Evolutionary conservation across 2,329 filamentous ascomycete genomes (phyloP).

Genomic region (Beauveria scarabaeidicola): DNA sequence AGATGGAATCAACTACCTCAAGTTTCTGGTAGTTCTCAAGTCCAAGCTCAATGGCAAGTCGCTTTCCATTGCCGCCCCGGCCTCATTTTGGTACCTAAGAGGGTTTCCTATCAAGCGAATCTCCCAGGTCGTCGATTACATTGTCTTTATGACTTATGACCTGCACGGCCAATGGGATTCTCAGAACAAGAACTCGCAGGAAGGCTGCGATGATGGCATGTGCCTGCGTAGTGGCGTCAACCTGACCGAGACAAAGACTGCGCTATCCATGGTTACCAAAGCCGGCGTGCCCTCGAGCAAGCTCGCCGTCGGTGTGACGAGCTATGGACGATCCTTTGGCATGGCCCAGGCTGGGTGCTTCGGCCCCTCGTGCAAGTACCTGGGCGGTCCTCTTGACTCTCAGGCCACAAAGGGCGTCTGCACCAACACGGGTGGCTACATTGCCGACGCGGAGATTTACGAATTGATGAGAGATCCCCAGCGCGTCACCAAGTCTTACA

Average conservation of each 20-base stretch:
- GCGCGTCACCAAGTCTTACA: slow-evolving; percentile 7
- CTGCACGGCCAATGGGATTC: slow-evolving; percentile 19
- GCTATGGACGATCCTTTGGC: background rate
- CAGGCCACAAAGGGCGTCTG: background rate
- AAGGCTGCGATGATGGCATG: slow-evolving; percentile 22
- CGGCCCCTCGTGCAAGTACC: background rate
- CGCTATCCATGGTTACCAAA: slow-evolving; percentile 27
- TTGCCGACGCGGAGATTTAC: background rate
- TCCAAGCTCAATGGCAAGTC: slow-evolving; percentile 1
- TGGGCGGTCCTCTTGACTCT: background rate
- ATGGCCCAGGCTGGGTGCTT: background rate
- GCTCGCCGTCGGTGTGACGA: background rate
- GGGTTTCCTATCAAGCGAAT: slow-evolving; percentile 18
- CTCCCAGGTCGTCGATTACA: slow-evolving; percentile 18
- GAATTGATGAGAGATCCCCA: background rate
- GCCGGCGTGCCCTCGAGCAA: background rate
- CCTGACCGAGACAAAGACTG: slow-evolving; percentile 23
- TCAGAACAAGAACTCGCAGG: slow-evolving; percentile 15
- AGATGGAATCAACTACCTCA: slow-evolving; percentile 9
- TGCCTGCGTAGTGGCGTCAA: slow-evolving; percentile 29
- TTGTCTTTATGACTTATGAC: slow-evolving; percentile 21
- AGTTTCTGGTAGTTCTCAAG: slow-evolving; percentile 3
- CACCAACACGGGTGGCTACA: background rate
- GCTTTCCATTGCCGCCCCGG: slow-evolving; percentile 18
- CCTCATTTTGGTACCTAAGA: slow-evolving; percentile 22